Evolutionary conservation across 2,329 filamentous ascomycete genomes (phyloP), one percentile per base, ranked within the genome.

Genomic region (Magnaporthales sp.): DNA sequence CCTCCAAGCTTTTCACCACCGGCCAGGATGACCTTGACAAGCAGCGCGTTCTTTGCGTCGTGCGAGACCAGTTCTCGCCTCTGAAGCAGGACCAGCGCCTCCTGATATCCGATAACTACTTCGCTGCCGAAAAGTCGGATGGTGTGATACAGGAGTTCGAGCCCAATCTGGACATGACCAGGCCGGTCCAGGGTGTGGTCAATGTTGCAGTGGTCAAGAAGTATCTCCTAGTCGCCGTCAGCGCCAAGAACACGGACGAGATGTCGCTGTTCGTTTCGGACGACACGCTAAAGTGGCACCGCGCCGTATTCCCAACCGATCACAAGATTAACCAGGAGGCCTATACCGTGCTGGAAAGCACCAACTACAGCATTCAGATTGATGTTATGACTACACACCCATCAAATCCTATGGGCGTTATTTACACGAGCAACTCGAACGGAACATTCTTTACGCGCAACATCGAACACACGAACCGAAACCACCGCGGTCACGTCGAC

Each of bases 381-480:
- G 93, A 98, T 77, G 93, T 98, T 69, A 89, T 94, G 84, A 92
- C 90, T 1, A 82, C 82, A 54, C 81, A 80, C 61, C 84, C 84
- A 13, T 84, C 83, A 1, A 86, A 85, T 51, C 86, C 90, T 0
- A 94, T 97, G 86, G 96, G 95, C 38, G 88, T 91, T 11, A 83
- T 99, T 67, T 94, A 97, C 74, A 96, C 93, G 6, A 98, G 94
- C 75, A 99, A 99, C 76, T 98, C 93, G 32, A 96, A 98, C 75
- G 95, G 95, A 68, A 97, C 93, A 2, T 97, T 94, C 77, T 99
- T 98, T 75, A 95, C 91, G 2, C 89, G 90, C 73, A 98, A 97
- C 73, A 85, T 94, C 67, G 91, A 96, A 68, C 90, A 97, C 76
- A 97, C 94, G 38, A 98, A 99, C 76, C 90, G 93, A 72, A 91